Evolutionary conservation across 2,329 filamentous ascomycete species (phyloP).

Genomic region (Fusarium nematophilum): DNA sequence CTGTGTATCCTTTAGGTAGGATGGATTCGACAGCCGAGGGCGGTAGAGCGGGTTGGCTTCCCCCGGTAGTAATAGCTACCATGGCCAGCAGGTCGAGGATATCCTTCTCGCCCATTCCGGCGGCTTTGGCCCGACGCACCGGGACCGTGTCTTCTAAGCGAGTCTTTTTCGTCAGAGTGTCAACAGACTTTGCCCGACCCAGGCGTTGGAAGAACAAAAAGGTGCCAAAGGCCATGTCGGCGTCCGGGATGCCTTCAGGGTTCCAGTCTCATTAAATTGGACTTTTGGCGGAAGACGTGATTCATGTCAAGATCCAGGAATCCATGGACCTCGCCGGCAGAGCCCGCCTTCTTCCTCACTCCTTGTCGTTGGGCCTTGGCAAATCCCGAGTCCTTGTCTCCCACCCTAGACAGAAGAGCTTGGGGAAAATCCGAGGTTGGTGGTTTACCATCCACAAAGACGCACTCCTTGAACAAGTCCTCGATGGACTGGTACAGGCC

Average conservation of each 20-base stretch:
- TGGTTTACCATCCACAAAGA: constrained; percentile 14
- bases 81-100: too few relatives aligned
- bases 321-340: neutral
- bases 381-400: neutral
- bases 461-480: constrained; percentile 19
- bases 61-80: too few relatives aligned
- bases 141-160: constrained; percentile 45
- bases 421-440: constrained; percentile 23
- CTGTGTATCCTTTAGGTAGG: too few relatives aligned
- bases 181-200: constrained; percentile 33
- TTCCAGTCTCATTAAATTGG: constrained; percentile 50
- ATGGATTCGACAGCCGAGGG: too few relatives aligned
- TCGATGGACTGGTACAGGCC: constrained; percentile 47
- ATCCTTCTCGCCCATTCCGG: neutral
- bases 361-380: neutral
- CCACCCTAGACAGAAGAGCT: constrained; percentile 2
- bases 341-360: neutral
- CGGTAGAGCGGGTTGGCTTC: too few relatives aligned
- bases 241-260: constrained; percentile 50
- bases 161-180: constrained; percentile 45
- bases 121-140: constrained; percentile 34
- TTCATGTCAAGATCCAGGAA: constrained; percentile 24
- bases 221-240: constrained; percentile 42
- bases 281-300: constrained; percentile 49
- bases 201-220: constrained; percentile 44